Evolutionary conservation across 768 basidiomycete genomes (phyloP).

Genomic region (Roridomyces roridus): DNA sequence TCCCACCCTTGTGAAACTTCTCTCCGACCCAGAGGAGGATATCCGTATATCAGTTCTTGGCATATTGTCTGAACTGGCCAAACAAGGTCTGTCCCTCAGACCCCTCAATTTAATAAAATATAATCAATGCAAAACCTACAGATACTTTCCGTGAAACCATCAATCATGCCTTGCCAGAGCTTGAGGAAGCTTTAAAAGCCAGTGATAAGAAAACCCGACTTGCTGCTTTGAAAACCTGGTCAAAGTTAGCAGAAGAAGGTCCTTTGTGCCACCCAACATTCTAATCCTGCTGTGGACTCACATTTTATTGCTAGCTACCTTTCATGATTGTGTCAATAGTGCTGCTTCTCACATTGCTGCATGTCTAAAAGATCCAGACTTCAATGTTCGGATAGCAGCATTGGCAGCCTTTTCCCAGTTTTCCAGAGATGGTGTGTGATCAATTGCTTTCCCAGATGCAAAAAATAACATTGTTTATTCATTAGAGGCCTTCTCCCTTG

Average conservation of each 20-base stretch:
- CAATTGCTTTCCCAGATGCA: too few species aligned
- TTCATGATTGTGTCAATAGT: background rate
- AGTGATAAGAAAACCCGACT: background rate
- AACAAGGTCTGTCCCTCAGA: background rate
- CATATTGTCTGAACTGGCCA: background rate
- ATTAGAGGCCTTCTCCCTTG: background rate
- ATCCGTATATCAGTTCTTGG: background rate
- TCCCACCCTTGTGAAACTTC: background rate
- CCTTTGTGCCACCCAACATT: background rate
- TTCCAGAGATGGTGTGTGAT: background rate
- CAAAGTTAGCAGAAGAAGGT: background rate
- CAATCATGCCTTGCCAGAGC: background rate
- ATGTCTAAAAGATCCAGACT: background rate
- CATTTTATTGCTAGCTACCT: background rate
- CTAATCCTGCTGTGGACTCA: background rate
- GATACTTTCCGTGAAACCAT: background rate
- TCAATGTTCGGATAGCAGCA: background rate
- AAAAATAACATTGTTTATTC: background rate
- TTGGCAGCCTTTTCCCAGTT: background rate
- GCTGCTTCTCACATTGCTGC: background rate
- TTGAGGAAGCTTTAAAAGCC: background rate
- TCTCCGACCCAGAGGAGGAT: background rate
- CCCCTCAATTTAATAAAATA: background rate
- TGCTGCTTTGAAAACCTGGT: background rate
- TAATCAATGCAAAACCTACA: background rate